Conservation (phyloP, 805 yeast species). For the Debaryomyces prosopidis region DNA sequence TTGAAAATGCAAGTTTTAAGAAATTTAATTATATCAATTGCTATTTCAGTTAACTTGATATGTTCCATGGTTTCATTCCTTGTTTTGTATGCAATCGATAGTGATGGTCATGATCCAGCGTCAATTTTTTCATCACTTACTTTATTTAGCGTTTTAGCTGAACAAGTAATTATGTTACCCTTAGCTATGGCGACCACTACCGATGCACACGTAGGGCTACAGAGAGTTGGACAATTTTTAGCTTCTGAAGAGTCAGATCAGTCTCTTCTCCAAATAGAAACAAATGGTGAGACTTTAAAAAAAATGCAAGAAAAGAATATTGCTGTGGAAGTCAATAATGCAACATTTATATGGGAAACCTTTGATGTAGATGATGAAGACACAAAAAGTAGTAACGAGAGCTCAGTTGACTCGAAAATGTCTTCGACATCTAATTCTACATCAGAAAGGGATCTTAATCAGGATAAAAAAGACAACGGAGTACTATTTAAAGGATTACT, state of each 20-base stretch:
- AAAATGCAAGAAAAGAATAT: constrained; percentile 19
- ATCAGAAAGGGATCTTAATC: constrained; percentile 3
- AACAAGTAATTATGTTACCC: constrained; percentile 64
- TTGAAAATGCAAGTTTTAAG: constrained; percentile 62
- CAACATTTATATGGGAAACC: constrained; percentile 66
- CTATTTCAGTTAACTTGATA: constrained; percentile 62
- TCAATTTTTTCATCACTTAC: constrained; percentile 66
- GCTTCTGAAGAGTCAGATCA: neutral
- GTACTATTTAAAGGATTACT: constrained; percentile 32
- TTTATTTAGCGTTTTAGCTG: constrained; percentile 57
- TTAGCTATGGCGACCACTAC: constrained; percentile 61
- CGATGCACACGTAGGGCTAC: constrained; percentile 64
- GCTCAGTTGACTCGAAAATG: constrained; percentile 5
- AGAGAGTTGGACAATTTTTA: constrained; percentile 52
- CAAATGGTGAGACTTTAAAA: constrained; percentile 14
- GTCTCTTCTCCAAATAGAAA: constrained; percentile 1
- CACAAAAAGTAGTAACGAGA: constrained; percentile 4
- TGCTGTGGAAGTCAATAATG: constrained; percentile 54
- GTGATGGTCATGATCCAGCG: constrained; percentile 45
- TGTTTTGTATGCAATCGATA: constrained; percentile 28
- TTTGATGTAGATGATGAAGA: constrained; percentile 19
- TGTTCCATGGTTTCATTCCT: constrained; percentile 59
- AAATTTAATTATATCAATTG: constrained; percentile 59
- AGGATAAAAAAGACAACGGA: neutral
- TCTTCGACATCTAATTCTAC: neutral